These are phyloP conservation scores for Rhazya stricta DNA, from an alignment of 257 asterid genomes.

Conservation along the genomic window DNA sequence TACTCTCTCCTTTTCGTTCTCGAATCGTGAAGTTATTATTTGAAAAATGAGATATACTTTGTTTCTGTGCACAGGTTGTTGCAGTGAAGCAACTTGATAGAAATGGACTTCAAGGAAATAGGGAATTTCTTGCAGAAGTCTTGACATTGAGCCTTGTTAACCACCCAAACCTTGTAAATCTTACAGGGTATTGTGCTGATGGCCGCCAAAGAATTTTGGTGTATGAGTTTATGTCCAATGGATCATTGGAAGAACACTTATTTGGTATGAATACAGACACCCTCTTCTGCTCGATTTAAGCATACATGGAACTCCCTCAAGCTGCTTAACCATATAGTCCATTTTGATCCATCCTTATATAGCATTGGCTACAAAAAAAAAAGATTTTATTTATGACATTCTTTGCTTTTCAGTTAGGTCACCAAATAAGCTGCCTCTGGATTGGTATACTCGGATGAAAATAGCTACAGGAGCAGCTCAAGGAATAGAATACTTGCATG, in stretches of 20 bases:
- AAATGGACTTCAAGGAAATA: slow-evolving; percentile 40
- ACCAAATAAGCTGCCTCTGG: slow-evolving; percentile 30
- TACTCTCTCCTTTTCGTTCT: background rate
- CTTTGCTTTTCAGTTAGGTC: slow-evolving; percentile 22
- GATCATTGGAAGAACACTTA: slow-evolving; percentile 75
- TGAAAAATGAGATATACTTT: background rate
- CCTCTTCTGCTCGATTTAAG: background rate
- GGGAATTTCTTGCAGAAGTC: slow-evolving; percentile 64
- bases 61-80: slow-evolving; percentile 25
- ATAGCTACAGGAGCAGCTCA: slow-evolving; percentile 42
- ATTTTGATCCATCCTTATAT: background rate
- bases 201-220: slow-evolving; percentile 82
- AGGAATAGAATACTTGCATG: slow-evolving; percentile 46
- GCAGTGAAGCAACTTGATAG: slow-evolving; percentile 49
- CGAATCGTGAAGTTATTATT: no score
- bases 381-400: background rate
- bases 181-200: slow-evolving; percentile 84
- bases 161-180: slow-evolving; percentile 69
- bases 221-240: slow-evolving; percentile 57
- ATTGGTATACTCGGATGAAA: slow-evolving; percentile 43
- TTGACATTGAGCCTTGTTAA: slow-evolving; percentile 61
- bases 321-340: background rate
- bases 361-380: background rate
- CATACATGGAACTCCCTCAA: background rate
- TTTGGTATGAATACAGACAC: slow-evolving; percentile 35